Conservation (phyloP, 2,329 filamentous ascomycete species). For the Penicillium sp. region DNA sequence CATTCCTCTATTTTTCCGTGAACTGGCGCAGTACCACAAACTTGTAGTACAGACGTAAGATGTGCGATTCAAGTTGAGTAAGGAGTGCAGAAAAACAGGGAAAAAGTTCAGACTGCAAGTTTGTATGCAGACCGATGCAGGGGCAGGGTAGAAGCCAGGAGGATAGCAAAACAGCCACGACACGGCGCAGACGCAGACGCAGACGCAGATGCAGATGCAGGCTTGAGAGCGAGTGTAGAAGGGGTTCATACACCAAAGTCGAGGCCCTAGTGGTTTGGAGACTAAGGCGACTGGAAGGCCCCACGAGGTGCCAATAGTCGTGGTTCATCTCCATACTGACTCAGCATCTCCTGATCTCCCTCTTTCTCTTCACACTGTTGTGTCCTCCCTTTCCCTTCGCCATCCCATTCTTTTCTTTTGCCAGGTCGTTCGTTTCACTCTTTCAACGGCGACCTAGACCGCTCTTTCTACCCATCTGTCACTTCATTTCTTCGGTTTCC, state of each 20-base stretch:
- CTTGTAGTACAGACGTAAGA: constrained; percentile 5
- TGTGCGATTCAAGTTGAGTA: constrained; percentile 15
- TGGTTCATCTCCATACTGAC: constrained; percentile 8
- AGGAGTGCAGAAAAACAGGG: constrained; percentile 9
- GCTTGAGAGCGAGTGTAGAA: neutral
- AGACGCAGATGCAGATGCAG: neutral
- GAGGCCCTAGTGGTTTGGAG: neutral
- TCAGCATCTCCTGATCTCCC: constrained; percentile 28
- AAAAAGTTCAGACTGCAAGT: constrained; percentile 2
- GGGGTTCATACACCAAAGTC: neutral
- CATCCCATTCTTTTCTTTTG: constrained; percentile 33
- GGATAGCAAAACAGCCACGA: neutral
- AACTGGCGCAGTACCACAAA: neutral
- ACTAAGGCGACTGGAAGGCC: constrained; percentile 2
- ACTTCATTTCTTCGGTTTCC: constrained; percentile 36
- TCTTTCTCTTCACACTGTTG: constrained; percentile 19
- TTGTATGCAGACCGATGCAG: constrained; percentile 23
- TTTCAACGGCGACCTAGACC: constrained; percentile 49
- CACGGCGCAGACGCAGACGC: neutral
- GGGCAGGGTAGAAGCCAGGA: constrained; percentile 12
- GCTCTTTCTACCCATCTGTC: constrained; percentile 27
- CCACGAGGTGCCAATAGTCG: constrained; percentile 20
- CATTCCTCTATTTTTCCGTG: neutral
- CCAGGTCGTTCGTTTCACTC: constrained; percentile 51
- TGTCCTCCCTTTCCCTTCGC: constrained; percentile 25